Base-by-base conservation (phyloP, 371 early-diverging fungal species). In the Mortierella polycephala region DNA sequence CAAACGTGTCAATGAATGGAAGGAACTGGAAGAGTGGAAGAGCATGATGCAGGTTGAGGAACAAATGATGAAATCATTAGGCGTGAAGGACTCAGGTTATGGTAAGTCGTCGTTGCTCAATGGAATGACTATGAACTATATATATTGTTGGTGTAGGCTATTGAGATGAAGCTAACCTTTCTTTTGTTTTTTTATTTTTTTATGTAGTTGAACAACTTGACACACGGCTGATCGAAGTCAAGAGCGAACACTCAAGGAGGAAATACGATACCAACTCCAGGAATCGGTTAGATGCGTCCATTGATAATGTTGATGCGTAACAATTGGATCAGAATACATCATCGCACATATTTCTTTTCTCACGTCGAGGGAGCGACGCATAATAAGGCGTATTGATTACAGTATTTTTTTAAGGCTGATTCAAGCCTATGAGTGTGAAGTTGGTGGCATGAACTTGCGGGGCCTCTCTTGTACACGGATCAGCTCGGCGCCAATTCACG, bases 191-290 rank as follows among this genome's bases (percentile, higher is more conserved):
- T 18, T 16, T 45, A 7, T 16, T 10, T 13, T 10, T 9, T 14
- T 14, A 20, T 12, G 23, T 58, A 69, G 70, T 69, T 13, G 54
- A 59, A 2, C 21, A 21, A 16, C 49, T 69, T 53, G 63, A 59
- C 16, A n/a, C 42, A n/a, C 40, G 63, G 10, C 46, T 69, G 7
- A 20, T 52, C 10, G 46, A 46, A 16, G 45, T 69, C 7, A 2
- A 90, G 92, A 23, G 50, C 2, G 40, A 44, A 14, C 62, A 62
- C 44, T 14, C 21, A 8, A 58, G 21, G 7, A 54, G 49, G 50
- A 61, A 44, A 18, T 50, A n/a, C 18, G 62, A 69, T n/a, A 62
- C 69, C 54, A 69, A 69, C 49, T 55, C 57, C 5, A 56, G 57
- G 40, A 47, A 56, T 40, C 49, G 50, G 18, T 7, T 50, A 20